phyloP scores from a whole-genome alignment of 768 basidiomycete genomes.

The Postia placenta region DNA sequence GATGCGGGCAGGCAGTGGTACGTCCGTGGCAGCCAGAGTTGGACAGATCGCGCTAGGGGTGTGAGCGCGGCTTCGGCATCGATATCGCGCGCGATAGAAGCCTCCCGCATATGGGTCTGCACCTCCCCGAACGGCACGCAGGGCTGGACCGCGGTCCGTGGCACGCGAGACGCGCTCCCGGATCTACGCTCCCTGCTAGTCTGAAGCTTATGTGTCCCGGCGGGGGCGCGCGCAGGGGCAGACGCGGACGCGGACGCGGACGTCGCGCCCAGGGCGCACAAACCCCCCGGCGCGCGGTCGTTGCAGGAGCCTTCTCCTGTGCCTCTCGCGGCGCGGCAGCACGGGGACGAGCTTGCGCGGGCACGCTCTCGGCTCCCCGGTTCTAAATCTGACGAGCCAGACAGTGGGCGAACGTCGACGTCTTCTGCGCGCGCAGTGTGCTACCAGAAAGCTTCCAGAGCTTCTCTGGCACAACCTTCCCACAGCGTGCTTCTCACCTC shows the following conservation, averaged over 20 bases:
- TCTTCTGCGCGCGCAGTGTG: not conserved
- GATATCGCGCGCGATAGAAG: not conserved
- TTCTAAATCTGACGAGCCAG: not conserved
- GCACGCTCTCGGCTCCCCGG: not conserved
- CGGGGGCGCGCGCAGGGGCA: too few species aligned
- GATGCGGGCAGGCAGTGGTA: not conserved
- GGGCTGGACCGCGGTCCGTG: not conserved
- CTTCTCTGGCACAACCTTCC: not conserved
- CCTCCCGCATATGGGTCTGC: not conserved
- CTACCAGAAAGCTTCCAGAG: not conserved
- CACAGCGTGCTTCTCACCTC: not conserved
- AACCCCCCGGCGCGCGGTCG: not conserved
- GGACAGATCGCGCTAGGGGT: not conserved
- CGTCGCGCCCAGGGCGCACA: not conserved
- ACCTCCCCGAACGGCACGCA: not conserved
- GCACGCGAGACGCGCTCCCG: not conserved
- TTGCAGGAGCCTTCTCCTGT: not conserved
- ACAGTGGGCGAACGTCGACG: not conserved
- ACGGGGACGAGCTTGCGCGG: not conserved
- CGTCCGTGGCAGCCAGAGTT: not conserved
- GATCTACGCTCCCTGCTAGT: not conserved
- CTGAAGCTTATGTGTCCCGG: too few species aligned
- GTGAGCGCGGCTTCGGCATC: not conserved
- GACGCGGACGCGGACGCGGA: too few species aligned
- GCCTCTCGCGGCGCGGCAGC: not conserved